Conservation (phyloP, 2,329 filamentous ascomycete species). For the Tympanopsis confertula region DNA sequence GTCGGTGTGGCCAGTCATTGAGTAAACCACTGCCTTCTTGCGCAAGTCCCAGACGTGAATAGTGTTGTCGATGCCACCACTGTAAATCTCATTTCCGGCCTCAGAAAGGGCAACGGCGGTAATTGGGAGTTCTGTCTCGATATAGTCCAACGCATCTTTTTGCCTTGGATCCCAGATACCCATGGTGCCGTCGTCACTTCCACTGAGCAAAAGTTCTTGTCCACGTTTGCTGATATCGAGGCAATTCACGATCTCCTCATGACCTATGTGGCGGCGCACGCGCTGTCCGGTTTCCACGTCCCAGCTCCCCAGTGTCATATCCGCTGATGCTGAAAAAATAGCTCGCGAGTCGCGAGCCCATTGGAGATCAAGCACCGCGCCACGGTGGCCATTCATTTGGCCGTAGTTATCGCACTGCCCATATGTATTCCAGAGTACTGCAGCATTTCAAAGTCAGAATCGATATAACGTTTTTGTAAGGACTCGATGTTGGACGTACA, state of each 20-base stretch:
- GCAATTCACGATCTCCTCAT: conserved; percentile 91
- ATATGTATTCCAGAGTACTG: conserved; percentile 88
- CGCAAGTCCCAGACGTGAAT: conserved; percentile 95
- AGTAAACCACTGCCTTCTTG: conserved; percentile 80
- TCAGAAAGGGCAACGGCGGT: conserved; percentile 86
- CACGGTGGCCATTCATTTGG: conserved; percentile 75
- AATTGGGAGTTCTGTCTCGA: conserved; percentile 83
- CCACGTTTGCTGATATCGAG: conserved; percentile 81
- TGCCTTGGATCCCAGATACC: conserved; percentile 92
- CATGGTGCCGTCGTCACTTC: conserved; percentile 85
- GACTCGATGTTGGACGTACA: conserved; percentile 36
- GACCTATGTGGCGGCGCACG: conserved; percentile 82
- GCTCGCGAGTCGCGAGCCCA: conserved; percentile 93
- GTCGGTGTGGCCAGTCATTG: conserved; percentile 79
- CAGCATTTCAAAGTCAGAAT: neutral
- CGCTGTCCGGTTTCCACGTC: conserved; percentile 83
- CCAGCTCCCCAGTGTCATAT: conserved; percentile 89
- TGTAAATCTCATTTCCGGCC: conserved; percentile 89
- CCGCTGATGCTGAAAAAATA: conserved; percentile 83
- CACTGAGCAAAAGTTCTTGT: conserved; percentile 81
- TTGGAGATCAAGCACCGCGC: conserved; percentile 81
- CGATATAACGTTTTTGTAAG: conserved; percentile 7
- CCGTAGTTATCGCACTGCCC: conserved; percentile 94
- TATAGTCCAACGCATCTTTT: conserved; percentile 77
- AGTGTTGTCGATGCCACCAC: conserved; percentile 90